Evolutionary conservation across 345 rosid species (phyloP).

Genomic region (Trapa bicornis): DNA sequence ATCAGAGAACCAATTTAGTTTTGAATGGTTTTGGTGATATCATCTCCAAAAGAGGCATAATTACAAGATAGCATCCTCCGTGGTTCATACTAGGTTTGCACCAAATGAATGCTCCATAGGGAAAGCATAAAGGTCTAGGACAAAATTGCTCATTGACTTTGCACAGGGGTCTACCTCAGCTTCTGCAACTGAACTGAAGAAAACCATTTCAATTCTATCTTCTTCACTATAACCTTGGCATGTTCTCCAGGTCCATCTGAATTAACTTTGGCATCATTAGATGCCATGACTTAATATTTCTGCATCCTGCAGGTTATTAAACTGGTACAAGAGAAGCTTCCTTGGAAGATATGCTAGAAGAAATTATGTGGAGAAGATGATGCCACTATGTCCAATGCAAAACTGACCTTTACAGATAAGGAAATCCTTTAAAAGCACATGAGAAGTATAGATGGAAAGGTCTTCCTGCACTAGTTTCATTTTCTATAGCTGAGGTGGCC

Average conservation of each 20-base stretch:
- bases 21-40: background rate
- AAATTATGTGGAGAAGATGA: background rate
- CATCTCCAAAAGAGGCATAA: background rate
- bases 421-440: background rate
- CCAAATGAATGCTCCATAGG: background rate
- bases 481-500: background rate
- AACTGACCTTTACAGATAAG: background rate
- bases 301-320: background rate
- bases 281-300: background rate
- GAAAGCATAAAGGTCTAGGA: background rate
- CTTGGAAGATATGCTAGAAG: background rate
- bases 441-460: background rate
- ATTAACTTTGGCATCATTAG: background rate
- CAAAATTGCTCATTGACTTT: background rate
- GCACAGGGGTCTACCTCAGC: background rate
- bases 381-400: background rate
- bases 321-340: background rate
- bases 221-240: background rate
- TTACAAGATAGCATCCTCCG: background rate
- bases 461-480: background rate
- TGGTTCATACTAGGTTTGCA: slow-evolving; percentile 1
- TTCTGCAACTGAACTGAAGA: background rate
- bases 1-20: background rate
- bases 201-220: background rate
- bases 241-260: background rate